Evolutionary conservation across 2,329 filamentous ascomycete genomes (phyloP).

Genomic region (Botrytis hyacinthi): DNA sequence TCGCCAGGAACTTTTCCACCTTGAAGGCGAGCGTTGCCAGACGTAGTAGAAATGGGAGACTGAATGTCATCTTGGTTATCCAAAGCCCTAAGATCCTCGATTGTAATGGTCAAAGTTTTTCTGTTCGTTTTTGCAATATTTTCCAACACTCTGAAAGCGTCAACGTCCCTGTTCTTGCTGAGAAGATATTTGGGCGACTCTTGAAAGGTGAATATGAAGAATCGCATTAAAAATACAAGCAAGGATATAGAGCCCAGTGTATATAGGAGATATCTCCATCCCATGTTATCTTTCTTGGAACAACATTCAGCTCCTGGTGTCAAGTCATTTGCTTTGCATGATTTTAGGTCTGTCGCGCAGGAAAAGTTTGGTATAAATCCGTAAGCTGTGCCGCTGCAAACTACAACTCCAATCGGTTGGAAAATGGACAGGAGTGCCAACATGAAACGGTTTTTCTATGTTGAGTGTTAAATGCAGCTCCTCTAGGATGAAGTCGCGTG

Average conservation of each 20-base stretch:
- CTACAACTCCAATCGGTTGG: conserved; percentile 34
- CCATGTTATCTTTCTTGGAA: conserved; percentile 49
- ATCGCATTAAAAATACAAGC: conserved; percentile 54
- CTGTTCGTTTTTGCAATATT: conserved; percentile 53
- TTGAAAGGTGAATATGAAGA: conserved; percentile 54
- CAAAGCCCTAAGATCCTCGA: conserved; percentile 17
- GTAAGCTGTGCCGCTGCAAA: conserved; percentile 32
- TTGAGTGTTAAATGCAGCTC: conserved; percentile 1
- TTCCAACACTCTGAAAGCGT: conserved; percentile 54
- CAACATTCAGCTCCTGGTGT: conserved; percentile 29
- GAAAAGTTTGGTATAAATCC: conserved; percentile 28
- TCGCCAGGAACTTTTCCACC: not conserved
- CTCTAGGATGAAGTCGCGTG: not conserved
- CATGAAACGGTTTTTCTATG: conserved; percentile 31
- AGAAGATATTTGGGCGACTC: conserved; percentile 59
- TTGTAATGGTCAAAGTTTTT: conserved; percentile 4
- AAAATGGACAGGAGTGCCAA: conserved; percentile 33
- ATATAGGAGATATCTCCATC: conserved; percentile 58
- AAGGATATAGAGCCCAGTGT: conserved; percentile 54
- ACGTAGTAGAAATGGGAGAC: not conserved
- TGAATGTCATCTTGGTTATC: not conserved
- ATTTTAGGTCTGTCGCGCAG: conserved; percentile 24
- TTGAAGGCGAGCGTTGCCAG: not conserved
- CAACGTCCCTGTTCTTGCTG: conserved; percentile 51
- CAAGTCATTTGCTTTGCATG: conserved; percentile 30